phyloP scores from a whole-genome alignment of 116 monocot genomes.

The Cymodocea nodosa region DNA sequence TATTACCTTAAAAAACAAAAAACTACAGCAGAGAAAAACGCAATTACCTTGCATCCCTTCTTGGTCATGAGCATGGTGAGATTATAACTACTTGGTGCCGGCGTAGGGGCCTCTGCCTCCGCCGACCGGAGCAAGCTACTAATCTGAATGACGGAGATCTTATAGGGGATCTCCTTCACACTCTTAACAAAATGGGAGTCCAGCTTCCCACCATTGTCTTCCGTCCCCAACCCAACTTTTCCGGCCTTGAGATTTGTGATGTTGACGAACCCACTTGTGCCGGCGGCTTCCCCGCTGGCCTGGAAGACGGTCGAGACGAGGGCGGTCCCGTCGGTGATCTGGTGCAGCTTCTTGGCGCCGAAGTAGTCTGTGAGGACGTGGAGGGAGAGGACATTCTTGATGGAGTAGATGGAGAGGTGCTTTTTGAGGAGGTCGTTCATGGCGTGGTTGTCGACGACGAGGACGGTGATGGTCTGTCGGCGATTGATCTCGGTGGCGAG shows the following conservation, averaged over 20 bases:
- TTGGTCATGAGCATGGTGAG: constrained; percentile 53
- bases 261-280: constrained; percentile 79
- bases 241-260: constrained; percentile 63
- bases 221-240: constrained; percentile 43
- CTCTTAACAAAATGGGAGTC: constrained; percentile 53
- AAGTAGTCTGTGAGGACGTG: constrained; percentile 93
- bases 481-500: constrained; percentile 67
- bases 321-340: constrained; percentile 60
- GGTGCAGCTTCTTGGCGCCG: constrained; percentile 82
- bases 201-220: constrained; percentile 6
- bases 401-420: constrained; percentile 48
- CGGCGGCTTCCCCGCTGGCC: constrained; percentile 65
- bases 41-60: constrained; percentile 43
- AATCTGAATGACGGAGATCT: constrained; percentile 51
- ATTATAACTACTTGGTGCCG: constrained; percentile 47
- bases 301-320: constrained; percentile 63
- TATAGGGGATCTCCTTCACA: constrained; percentile 50
- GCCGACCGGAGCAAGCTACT: constrained; percentile 36
- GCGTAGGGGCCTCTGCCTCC: constrained; percentile 71
- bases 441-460: constrained; percentile 55
- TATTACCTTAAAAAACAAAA: neutral
- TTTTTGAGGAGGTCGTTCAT: constrained; percentile 45
- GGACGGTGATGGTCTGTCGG: constrained; percentile 54
- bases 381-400: constrained; percentile 69
- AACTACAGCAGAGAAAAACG: neutral